phyloP scores from a whole-genome alignment of 768 basidiomycete species.

The Tricholoma furcatifolium region DNA sequence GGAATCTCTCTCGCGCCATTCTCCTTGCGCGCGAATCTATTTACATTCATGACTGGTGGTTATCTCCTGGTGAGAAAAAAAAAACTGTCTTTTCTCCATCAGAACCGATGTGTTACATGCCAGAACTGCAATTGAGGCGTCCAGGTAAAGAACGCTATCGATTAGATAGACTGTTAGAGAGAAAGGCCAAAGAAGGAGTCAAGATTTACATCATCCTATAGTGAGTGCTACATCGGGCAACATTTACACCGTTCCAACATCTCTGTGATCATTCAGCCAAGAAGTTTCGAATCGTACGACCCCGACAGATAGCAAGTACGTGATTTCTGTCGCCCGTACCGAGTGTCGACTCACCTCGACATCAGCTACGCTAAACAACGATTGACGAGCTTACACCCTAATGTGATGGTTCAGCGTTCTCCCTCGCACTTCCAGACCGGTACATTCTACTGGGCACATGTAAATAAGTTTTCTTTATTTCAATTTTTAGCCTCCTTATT shows the following conservation, averaged over 20 bases:
- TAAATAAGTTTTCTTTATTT: conserved; percentile 34
- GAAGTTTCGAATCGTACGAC: conserved; percentile 96
- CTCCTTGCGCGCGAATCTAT: conserved; percentile 84
- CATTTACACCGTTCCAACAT: conserved; percentile 8
- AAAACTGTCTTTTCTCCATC: not conserved
- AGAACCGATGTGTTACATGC: not conserved
- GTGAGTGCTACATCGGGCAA: conserved; percentile 39
- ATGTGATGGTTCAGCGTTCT: conserved; percentile 95
- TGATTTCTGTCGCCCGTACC: conserved; percentile 8
- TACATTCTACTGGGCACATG: conserved; percentile 99
- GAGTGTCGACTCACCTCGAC: conserved; percentile 1
- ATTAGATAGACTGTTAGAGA: conserved; percentile 79
- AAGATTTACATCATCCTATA: conserved; percentile 96
- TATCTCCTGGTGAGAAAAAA: conserved; percentile 68
- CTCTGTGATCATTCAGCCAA: conserved; percentile 49
- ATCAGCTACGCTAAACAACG: conserved; percentile 83
- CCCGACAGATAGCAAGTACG: conserved; percentile 88
- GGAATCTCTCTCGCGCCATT: conserved; percentile 93
- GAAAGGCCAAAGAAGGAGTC: conserved; percentile 93
- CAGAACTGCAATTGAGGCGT: conserved; percentile 82
- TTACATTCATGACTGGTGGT: conserved; percentile 99
- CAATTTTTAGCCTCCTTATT: conserved; percentile 2
- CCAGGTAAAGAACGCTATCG: conserved; percentile 85
- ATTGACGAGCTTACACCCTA: conserved; percentile 76
- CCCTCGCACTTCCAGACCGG: conserved; percentile 98